Conservation (phyloP, 2,329 filamentous ascomycete species). For the Clonostachys solani region DNA sequence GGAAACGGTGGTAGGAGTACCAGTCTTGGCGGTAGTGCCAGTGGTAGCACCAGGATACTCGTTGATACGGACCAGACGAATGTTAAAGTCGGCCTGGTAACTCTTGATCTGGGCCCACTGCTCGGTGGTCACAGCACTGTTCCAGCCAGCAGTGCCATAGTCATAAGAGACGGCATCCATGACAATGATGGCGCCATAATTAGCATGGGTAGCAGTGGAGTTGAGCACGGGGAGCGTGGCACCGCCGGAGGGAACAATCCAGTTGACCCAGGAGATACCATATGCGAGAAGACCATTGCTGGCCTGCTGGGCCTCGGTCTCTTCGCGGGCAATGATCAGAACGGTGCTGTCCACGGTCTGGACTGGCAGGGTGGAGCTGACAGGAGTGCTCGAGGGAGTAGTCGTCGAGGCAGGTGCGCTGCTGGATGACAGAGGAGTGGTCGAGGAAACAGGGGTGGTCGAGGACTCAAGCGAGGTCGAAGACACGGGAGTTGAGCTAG, state of each 20-base stretch:
- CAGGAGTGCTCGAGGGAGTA: too few relatives aligned
- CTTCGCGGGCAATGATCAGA: constrained; percentile 50
- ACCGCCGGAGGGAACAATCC: constrained; percentile 50
- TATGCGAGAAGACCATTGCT: constrained; percentile 54
- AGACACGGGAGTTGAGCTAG: too few relatives aligned
- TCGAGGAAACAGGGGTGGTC: too few relatives aligned
- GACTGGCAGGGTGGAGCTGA: too few relatives aligned
- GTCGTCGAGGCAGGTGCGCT: constrained; percentile 5
- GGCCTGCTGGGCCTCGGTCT: constrained; percentile 40
- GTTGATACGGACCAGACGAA: constrained; percentile 57
- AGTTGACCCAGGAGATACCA: constrained; percentile 52
- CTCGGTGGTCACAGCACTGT: constrained; percentile 47
- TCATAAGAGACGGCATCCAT: constrained; percentile 50
- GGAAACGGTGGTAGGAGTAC: constrained; percentile 26
- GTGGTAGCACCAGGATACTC: constrained; percentile 48
- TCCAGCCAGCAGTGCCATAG: constrained; percentile 35
- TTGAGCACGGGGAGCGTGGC: constrained; percentile 47
- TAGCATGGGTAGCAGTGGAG: constrained; percentile 39
- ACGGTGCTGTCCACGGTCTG: constrained; percentile 37
- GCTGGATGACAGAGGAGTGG: too few relatives aligned
- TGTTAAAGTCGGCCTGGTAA: constrained; percentile 54
- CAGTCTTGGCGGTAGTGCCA: constrained; percentile 24
- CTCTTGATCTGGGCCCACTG: constrained; percentile 53
- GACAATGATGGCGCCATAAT: constrained; percentile 56
- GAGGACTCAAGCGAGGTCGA: too few relatives aligned